Evolutionary conservation across 805 yeast genomes (phyloP).

Genomic region (Yamadazyma phyllophila): DNA sequence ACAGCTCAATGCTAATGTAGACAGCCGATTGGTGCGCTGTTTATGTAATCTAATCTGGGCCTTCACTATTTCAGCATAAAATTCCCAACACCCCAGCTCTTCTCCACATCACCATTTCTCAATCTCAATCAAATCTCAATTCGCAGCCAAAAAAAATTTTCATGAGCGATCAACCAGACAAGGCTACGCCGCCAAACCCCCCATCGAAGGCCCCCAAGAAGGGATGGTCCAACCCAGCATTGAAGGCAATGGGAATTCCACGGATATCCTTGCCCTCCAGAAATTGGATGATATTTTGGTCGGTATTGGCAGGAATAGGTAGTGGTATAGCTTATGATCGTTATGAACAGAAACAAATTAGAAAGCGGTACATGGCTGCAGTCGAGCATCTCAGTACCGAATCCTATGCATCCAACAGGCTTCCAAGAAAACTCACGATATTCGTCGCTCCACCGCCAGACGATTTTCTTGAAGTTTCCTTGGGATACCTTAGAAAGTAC

Average conservation of each 20-base stretch:
- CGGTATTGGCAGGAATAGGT: constrained; percentile 57
- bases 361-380: constrained; percentile 60
- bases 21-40: too few relatives aligned
- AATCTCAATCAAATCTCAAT: not conserved
- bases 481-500: constrained; percentile 71
- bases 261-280: constrained; percentile 77
- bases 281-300: constrained; percentile 91
- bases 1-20: too few relatives aligned
- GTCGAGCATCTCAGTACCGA: constrained; percentile 55
- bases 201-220: constrained; percentile 25
- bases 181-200: not conserved
- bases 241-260: constrained; percentile 82
- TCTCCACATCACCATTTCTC: not conserved
- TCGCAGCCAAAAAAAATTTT: constrained; percentile 5
- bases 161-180: constrained; percentile 3
- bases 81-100: not conserved
- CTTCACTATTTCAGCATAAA: too few relatives aligned
- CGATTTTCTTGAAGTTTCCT: constrained; percentile 74
- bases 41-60: too few relatives aligned
- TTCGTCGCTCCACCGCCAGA: constrained; percentile 97
- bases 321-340: constrained; percentile 85
- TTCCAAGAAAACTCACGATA: constrained; percentile 75
- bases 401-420: constrained; percentile 42
- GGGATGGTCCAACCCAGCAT: constrained; percentile 71
- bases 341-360: constrained; percentile 61